Evolutionary conservation across 2,329 filamentous ascomycete species (phyloP).

Genomic region (Tolypocladium tundrense): DNA sequence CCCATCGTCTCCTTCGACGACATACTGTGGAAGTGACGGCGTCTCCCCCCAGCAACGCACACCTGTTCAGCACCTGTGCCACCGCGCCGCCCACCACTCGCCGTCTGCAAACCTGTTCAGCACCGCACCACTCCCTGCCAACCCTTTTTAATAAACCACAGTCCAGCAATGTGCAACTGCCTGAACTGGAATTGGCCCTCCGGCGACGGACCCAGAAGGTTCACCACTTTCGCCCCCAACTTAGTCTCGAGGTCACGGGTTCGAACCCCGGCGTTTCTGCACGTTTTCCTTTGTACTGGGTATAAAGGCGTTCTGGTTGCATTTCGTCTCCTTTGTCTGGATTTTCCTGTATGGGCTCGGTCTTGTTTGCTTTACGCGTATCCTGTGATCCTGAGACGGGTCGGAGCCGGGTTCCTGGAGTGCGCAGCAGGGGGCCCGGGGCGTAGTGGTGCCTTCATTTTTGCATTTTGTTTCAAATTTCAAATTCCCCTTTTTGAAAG

Average conservation of each 20-base stretch:
- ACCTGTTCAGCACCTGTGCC: neutral
- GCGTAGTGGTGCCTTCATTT: neutral
- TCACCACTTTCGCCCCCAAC: neutral
- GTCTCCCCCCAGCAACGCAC: neutral
- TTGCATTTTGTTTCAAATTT: neutral
- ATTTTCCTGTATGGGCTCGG: neutral
- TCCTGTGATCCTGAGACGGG: neutral
- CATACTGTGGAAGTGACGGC: conserved; percentile 19
- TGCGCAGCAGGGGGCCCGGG: neutral
- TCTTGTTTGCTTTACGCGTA: neutral
- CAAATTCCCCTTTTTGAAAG: neutral
- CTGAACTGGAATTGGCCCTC: neutral
- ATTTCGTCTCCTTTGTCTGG: neutral
- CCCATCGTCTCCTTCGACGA: conserved; percentile 28
- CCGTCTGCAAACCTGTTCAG: neutral
- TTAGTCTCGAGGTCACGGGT: neutral
- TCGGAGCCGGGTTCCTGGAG: neutral
- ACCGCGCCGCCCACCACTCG: neutral
- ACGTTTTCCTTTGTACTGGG: neutral
- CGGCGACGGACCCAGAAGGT: neutral
- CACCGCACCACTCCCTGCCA: neutral
- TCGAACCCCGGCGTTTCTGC: neutral
- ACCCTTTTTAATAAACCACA: neutral
- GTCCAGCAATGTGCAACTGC: neutral
- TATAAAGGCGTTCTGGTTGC: neutral